Conservation (phyloP, 148 eudicot genomes). For the Oxyria digyna region DNA sequence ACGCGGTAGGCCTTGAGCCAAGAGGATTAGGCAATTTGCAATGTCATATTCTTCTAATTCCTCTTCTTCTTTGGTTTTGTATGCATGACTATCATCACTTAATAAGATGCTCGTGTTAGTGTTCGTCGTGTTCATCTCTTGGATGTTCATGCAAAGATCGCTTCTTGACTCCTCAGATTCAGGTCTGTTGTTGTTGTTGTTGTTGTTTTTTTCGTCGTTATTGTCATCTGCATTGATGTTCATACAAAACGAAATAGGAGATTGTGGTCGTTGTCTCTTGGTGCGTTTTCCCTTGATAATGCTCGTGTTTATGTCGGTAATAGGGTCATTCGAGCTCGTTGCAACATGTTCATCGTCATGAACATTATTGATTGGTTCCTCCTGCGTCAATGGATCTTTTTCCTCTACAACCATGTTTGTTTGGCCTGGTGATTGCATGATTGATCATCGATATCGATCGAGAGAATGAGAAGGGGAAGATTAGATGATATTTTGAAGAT, state of each 20-base stretch:
- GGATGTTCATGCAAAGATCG: constrained; percentile 2
- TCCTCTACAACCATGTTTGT: neutral
- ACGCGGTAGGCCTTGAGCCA: constrained; percentile 27
- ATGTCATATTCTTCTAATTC: constrained; percentile 21
- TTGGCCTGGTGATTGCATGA: neutral
- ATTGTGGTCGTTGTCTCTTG: constrained; percentile 40
- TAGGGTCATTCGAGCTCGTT: neutral
- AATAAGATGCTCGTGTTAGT: constrained; percentile 4
- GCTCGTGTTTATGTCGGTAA: neutral
- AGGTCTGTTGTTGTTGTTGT: neutral
- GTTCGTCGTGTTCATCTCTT: neutral
- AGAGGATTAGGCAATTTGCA: constrained; percentile 40
- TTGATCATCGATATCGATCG: neutral
- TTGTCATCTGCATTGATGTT: constrained; percentile 6
- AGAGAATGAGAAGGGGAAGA: neutral
- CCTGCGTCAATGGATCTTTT: neutral
- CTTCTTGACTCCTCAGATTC: constrained; percentile 10
- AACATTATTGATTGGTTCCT: neutral
- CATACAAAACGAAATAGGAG: constrained; percentile 36
- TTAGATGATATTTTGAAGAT: neutral
- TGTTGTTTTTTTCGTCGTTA: neutral
- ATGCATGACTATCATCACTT: neutral
- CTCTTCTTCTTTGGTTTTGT: constrained; percentile 27
- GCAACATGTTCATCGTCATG: neutral
- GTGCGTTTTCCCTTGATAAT: constrained; percentile 46